Percentiles rank a stretch among this genome's conserved stretches.
phyloP scores from a whole-genome alignment of 768 basidiomycete species.

The Tulasnella sp. region DNA sequence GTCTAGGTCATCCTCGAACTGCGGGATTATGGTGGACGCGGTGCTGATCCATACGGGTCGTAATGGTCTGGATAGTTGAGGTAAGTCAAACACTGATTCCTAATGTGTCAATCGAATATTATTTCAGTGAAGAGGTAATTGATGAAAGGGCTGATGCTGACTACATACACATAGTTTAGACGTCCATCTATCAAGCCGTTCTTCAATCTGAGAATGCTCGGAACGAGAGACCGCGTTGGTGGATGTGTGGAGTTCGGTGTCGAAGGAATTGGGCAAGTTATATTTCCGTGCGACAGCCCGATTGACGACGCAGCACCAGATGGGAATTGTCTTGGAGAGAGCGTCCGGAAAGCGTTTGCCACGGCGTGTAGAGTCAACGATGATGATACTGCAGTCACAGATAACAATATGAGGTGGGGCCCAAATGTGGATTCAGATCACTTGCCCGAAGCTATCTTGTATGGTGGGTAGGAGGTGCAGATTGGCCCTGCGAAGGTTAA shows the following conservation, averaged over 20 bases:
- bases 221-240: constrained; percentile 34
- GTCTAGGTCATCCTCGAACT: constrained; percentile 23
- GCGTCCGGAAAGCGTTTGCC: constrained; percentile 95
- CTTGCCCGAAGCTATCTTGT: constrained; percentile 47
- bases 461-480: constrained; percentile 60
- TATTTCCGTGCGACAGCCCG: constrained; percentile 33
- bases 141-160: neutral
- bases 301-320: constrained; percentile 90
- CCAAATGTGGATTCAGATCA: neutral
- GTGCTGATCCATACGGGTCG: constrained; percentile 86
- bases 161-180: constrained; percentile 48
- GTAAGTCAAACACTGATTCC: constrained; percentile 63
- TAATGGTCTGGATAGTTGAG: constrained; percentile 49
- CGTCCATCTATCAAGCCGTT: constrained; percentile 56
- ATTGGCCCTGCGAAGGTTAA: constrained; percentile 76
- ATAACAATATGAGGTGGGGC: neutral
- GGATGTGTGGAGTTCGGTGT: constrained; percentile 55
- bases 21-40: constrained; percentile 42
- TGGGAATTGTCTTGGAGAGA: constrained; percentile 83
- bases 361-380: constrained; percentile 87
- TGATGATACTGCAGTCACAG: constrained; percentile 43
- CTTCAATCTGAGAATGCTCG: constrained; percentile 73
- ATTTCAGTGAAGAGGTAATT: neutral
- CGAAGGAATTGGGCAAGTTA: constrained; percentile 18
- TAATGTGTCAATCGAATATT: constrained; percentile 25